phyloP scores from a whole-genome alignment of 768 basidiomycete genomes.

The Tulasnella sp. region DNA sequence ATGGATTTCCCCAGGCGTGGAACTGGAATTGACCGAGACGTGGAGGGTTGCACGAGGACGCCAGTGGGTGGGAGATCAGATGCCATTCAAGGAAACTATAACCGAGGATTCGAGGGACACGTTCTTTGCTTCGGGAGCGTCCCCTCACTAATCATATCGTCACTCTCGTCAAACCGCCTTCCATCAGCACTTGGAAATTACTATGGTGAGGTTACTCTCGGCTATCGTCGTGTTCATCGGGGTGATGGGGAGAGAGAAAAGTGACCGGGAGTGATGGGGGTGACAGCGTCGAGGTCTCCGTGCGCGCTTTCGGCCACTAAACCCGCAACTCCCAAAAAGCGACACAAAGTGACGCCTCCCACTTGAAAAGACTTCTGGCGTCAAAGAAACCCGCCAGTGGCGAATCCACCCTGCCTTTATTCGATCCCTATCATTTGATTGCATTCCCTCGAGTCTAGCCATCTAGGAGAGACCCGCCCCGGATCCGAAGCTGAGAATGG shows the following conservation, averaged over 20 bases:
- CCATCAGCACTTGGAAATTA: not conserved
- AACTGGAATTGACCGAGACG: not conserved
- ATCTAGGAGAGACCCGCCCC: no score
- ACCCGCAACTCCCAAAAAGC: no score
- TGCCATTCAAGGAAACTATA: not conserved
- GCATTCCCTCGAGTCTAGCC: no score
- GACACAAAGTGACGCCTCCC: no score
- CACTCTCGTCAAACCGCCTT: not conserved
- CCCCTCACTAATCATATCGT: not conserved
- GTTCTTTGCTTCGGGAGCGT: not conserved
- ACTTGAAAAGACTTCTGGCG: no score
- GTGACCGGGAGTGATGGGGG: not conserved
- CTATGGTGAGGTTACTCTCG: not conserved
- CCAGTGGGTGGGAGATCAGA: not conserved
- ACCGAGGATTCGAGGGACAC: not conserved
- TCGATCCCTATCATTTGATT: no score
- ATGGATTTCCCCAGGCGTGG: not conserved
- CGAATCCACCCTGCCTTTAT: no score
- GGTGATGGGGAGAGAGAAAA: not conserved
- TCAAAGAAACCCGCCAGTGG: no score
- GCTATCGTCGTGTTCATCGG: not conserved
- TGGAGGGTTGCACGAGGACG: not conserved
- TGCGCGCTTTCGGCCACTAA: no score
- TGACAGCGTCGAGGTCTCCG: not conserved
- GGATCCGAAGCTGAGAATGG: not conserved